Percentiles rank a stretch among this genome's conserved stretches.
These are phyloP conservation scores for Gossypium davidsonii DNA, from an alignment of 441 rosid genomes.

Conservation along the genomic window DNA sequence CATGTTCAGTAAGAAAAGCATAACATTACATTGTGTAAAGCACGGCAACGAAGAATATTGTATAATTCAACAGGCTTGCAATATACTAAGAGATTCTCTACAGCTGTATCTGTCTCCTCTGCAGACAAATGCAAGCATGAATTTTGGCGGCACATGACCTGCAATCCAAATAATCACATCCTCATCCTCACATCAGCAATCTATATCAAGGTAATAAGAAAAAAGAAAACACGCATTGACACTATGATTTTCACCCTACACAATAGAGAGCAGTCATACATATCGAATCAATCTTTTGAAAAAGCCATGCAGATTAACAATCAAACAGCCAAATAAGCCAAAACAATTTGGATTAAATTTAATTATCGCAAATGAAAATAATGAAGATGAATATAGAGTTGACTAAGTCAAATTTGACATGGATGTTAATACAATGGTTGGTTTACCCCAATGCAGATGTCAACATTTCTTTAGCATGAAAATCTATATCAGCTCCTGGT, in stretches of 20 bases:
- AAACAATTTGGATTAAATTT: neutral
- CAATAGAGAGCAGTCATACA: neutral
- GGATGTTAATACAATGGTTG: neutral
- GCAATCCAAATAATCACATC: conserved; percentile 20
- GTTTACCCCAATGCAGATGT: neutral
- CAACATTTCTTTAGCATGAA: neutral
- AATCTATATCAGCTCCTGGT: neutral
- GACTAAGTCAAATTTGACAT: neutral
- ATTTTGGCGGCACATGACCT: conserved; percentile 65
- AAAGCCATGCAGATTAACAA: neutral
- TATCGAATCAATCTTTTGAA: neutral
- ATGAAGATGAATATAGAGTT: neutral
- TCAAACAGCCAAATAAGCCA: conserved; percentile 1
- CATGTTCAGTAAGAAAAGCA: conserved; percentile 1
- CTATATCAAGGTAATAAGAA: neutral
- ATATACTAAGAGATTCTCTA: conserved; percentile 44
- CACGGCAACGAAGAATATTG: conserved; percentile 49
- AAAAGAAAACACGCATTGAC: neutral
- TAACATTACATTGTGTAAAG: conserved; percentile 37
- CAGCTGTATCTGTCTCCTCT: conserved; percentile 46
- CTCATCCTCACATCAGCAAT: conserved; percentile 14
- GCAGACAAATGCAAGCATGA: conserved; percentile 42
- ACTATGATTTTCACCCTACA: neutral
- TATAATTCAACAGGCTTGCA: conserved; percentile 61
- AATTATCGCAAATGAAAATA: neutral